phyloP scores from a whole-genome alignment of 768 basidiomycete genomes.

The Agaricus bisporus region DNA sequence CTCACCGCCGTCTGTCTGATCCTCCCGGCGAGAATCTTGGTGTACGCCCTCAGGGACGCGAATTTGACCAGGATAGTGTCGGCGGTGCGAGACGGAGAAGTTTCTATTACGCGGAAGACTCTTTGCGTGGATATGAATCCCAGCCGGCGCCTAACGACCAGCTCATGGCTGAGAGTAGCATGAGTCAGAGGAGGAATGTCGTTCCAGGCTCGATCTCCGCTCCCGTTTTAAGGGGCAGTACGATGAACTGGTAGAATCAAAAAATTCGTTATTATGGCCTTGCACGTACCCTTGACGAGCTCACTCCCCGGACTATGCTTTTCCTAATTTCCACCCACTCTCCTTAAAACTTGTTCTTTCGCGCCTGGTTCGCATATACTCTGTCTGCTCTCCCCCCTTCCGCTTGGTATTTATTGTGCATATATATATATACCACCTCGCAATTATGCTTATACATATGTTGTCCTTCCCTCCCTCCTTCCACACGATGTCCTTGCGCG shows the following conservation, averaged over 20 bases:
- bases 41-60: constrained; percentile 54
- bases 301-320: background rate
- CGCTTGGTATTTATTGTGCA: background rate
- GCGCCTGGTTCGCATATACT: background rate
- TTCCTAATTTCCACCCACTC: background rate
- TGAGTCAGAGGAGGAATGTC: constrained; percentile 54
- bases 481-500: background rate
- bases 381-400: background rate
- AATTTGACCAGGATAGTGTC: constrained; percentile 73
- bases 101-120: constrained; percentile 87
- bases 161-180: constrained; percentile 2
- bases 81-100: constrained; percentile 69
- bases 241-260: constrained; percentile 66
- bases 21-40: constrained; percentile 33
- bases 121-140: constrained; percentile 53
- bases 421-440: background rate
- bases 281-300: background rate
- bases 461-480: background rate
- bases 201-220: constrained; percentile 62
- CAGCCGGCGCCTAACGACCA: constrained; percentile 13
- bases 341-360: background rate
- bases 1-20: constrained; percentile 71
- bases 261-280: background rate
- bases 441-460: too few species aligned
- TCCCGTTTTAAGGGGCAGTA: constrained; percentile 75